A percentile compares a stretch with the other conserved stretches of the same genome.
Conservation (phyloP, 2,329 filamentous ascomycete genomes). For the Ophidiomyces ophidiicola region DNA sequence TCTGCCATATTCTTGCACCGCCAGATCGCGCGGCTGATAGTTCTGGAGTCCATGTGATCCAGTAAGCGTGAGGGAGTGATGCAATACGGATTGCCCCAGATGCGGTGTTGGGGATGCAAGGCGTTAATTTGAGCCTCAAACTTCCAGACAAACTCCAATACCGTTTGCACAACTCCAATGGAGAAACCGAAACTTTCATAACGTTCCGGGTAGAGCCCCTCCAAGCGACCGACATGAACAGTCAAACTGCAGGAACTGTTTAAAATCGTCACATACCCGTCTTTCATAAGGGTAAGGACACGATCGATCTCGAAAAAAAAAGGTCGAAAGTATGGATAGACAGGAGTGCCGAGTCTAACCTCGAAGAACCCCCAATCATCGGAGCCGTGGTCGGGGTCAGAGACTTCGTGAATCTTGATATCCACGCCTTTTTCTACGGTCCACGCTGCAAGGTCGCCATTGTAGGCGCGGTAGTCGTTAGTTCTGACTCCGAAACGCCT, state of each 20-base stretch:
- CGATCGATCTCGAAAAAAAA: conserved; percentile 12
- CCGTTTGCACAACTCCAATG: conserved; percentile 18
- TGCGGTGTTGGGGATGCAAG: conserved; percentile 17
- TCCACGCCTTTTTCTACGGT: conserved; percentile 9
- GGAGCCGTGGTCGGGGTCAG: conserved; percentile 5
- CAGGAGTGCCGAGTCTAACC: conserved; percentile 13
- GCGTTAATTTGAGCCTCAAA: conserved; percentile 20
- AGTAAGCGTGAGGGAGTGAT: conserved; percentile 7
- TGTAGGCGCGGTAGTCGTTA: conserved; percentile 8
- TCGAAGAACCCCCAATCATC: conserved; percentile 12
- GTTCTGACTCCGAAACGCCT: conserved; percentile 9
- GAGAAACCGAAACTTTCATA: conserved; percentile 10
- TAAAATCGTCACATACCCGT: conserved; percentile 15
- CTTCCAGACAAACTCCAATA: conserved; percentile 18
- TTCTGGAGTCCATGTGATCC: not conserved
- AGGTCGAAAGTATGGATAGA: conserved; percentile 8
- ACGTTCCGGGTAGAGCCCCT: conserved; percentile 6
- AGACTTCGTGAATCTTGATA: conserved; percentile 4
- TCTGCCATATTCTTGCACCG: conserved; percentile 8
- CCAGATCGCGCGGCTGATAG: conserved; percentile 5
- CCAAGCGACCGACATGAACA: conserved; percentile 21
- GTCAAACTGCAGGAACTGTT: conserved; percentile 19
- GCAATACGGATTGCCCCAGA: conserved; percentile 3
- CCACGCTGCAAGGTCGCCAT: conserved; percentile 9
- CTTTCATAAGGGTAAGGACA: conserved; percentile 13